A percentile compares a stretch with the other conserved stretches of the same genome.
Evolutionary conservation across 2,329 filamentous ascomycete genomes (phyloP).

Genomic region (Cytospora chrysosperma): DNA sequence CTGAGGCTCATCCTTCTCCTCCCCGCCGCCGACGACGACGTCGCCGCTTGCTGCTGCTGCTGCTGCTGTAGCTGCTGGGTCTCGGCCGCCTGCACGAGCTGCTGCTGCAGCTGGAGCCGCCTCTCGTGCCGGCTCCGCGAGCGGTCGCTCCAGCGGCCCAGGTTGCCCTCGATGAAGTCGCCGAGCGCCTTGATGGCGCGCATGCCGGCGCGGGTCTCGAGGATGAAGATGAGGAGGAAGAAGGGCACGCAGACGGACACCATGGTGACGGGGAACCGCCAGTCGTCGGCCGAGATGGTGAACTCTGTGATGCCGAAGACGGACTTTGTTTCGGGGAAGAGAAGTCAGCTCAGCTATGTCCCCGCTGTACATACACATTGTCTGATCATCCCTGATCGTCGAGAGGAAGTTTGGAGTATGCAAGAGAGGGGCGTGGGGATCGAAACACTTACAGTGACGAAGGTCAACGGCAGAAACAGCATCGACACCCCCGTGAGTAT

Average conservation of each 20-base stretch:
- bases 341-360: not conserved
- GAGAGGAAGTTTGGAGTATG: not conserved
- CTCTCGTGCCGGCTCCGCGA: conserved; percentile 16
- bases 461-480: conserved; percentile 60
- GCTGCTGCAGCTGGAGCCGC: conserved; percentile 24
- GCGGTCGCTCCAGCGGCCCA: conserved; percentile 10
- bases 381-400: not conserved
- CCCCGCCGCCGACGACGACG: not conserved
- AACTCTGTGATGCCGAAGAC: conserved; percentile 56
- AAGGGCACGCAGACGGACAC: conserved; percentile 59
- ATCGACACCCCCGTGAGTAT: conserved; percentile 59
- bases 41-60: not conserved
- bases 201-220: conserved; percentile 44
- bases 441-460: conserved; percentile 48
- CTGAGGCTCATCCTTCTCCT: conserved; percentile 9
- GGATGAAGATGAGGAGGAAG: conserved; percentile 45
- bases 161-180: conserved; percentile 15
- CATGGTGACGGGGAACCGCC: conserved; percentile 52
- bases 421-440: not conserved
- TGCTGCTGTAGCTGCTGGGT: not conserved
- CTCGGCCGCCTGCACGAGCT: conserved; percentile 16
- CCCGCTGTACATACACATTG: not conserved
- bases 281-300: conserved; percentile 41
- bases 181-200: conserved; percentile 22
- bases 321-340: conserved; percentile 33